Evolutionary conservation across 176 grass and related monocot species (phyloP).

Genomic region (Olyra latifolia): DNA sequence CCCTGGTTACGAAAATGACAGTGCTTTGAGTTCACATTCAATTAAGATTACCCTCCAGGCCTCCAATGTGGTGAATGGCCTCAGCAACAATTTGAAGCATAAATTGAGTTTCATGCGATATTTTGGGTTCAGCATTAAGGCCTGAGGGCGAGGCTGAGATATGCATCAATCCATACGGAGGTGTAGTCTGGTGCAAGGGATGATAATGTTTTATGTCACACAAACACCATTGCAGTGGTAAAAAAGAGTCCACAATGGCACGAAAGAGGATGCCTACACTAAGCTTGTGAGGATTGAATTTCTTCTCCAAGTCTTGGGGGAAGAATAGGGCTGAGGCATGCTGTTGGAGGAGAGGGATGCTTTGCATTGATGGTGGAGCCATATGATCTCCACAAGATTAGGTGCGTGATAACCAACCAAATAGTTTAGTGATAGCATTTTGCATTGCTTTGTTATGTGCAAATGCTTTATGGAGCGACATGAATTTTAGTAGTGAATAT

Average conservation of each 20-base stretch:
- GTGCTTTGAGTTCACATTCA: not conserved
- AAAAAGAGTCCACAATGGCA: not conserved
- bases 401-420: constrained; percentile 6
- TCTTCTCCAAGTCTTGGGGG: not conserved
- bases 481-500: constrained; percentile 16
- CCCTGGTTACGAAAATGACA: not conserved
- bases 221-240: not conserved
- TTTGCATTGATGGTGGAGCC: not conserved
- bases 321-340: not conserved
- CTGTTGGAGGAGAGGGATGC: not conserved
- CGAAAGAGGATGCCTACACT: constrained; percentile 10
- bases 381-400: not conserved
- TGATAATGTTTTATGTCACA: not conserved
- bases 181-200: not conserved
- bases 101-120: not conserved
- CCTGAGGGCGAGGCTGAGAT: not conserved
- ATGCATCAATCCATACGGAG: not conserved
- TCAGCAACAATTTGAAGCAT: not conserved
- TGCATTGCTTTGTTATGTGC: not conserved
- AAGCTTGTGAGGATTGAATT: not conserved
- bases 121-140: not conserved
- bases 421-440: not conserved
- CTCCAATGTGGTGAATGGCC: not conserved
- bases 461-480: not conserved
- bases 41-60: not conserved